Base-by-base conservation (phyloP, 371 early-diverging fungal genomes). In the Apophysomyces ossiformis region DNA sequence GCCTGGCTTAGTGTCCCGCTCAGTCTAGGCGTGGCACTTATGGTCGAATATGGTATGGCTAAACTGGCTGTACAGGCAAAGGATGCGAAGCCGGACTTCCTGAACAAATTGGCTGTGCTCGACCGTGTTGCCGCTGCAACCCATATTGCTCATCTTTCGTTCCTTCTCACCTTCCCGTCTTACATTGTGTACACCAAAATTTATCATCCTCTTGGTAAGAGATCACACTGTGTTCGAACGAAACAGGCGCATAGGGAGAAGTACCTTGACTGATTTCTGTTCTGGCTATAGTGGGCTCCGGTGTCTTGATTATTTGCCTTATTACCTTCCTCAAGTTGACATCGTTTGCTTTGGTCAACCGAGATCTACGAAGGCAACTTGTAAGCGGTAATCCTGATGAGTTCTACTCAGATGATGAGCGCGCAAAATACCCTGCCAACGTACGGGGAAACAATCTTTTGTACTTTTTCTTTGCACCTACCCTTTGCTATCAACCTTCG, bases 401-500 rank as follows among this genome's bases (percentile, higher is more conserved):
- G 9, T 65, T 83, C 58, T 82, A 84, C 60, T 21, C 8, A 16
- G 54, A 50, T 21, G 69, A 74, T 16, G 84, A 87, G 65, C 73
- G 77, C 18, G 78, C 82, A 7, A 74, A 77, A 18, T 96, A 96
- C 67, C 96, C 96, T 3, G 70, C 77, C 68, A 96, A 96, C 66
- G 81, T 96, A 43, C 85, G 84, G 21, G 60, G 87, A 13, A 65
- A 60, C 46, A 90, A 96, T 72, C 72, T 93, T 37, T 67, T 83
- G 3, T 94, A 95, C 70, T 96, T 93, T 73, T 84, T 87, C 78
- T 79, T 89, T 66, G 92, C 92, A 1, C 96, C 96, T 0, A 96
- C 96, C 0, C 78, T 96, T 64, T 92, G 93, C 72, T 96, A 95
- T 74, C 96, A 96, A 70, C 91, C 92, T 16, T 83, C 88, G 0